These are phyloP conservation scores for Chrysophaeum taylorii DNA, from an alignment of 352 stramenopile species.

Conservation along the genomic window DNA sequence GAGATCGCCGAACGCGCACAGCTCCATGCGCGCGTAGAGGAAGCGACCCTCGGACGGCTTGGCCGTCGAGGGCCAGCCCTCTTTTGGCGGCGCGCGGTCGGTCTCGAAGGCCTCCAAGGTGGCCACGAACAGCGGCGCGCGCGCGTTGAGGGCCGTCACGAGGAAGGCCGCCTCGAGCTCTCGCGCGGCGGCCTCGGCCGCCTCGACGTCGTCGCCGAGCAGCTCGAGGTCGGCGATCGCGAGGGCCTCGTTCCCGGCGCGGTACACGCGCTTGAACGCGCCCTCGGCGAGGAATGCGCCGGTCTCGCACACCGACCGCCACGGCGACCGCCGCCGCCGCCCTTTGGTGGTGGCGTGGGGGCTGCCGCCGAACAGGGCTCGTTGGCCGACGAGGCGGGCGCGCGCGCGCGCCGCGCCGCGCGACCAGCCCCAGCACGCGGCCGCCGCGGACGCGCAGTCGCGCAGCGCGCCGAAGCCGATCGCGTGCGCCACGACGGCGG, in stretches of 20 bases:
- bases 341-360: not conserved
- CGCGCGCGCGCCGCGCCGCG: not conserved
- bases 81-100: not conserved
- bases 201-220: constrained; percentile 80
- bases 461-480: not conserved
- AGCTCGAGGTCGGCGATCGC: constrained; percentile 43
- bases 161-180: constrained; percentile 85
- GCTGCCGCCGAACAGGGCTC: too few species aligned
- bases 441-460: not conserved
- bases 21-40: constrained; percentile 97
- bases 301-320: not conserved
- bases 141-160: constrained; percentile 69
- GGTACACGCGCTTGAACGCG: constrained; percentile 53
- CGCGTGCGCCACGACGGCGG: not conserved
- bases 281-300: constrained; percentile 49
- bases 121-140: constrained; percentile 81
- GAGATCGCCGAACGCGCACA: constrained; percentile 86
- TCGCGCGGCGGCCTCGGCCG: constrained; percentile 68
- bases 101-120: constrained; percentile 70
- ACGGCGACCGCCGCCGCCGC: not conserved
- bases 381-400: too few species aligned
- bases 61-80: not conserved
- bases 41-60: constrained; percentile 34
- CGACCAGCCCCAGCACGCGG: not conserved
- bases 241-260: constrained; percentile 48